A percentile compares a stretch with the other conserved stretches of the same genome.
phyloP scores from a whole-genome alignment of 768 basidiomycete genomes.

The Hericium coralloides region DNA sequence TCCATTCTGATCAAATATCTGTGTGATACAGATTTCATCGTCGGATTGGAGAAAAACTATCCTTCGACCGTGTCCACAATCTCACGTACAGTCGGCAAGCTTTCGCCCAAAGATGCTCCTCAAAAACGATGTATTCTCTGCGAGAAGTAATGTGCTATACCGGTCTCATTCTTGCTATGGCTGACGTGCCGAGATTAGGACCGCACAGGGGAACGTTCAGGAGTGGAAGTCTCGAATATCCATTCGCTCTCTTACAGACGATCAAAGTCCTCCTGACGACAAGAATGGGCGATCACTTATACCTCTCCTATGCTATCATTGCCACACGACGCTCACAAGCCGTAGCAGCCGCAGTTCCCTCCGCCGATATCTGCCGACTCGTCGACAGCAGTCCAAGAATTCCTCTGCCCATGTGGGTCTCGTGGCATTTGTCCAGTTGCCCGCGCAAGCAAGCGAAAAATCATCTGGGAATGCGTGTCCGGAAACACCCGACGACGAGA shows the following conservation, averaged over 20 bases:
- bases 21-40: conserved; percentile 54
- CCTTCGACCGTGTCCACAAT: conserved; percentile 85
- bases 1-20: not conserved
- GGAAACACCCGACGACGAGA: conserved; percentile 15
- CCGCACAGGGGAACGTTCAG: conserved; percentile 53
- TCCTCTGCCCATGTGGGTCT: conserved; percentile 16
- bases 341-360: conserved; percentile 36
- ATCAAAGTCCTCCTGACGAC: conserved; percentile 8
- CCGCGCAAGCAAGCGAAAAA: not conserved
- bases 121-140: conserved; percentile 51
- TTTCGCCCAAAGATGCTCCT: conserved; percentile 54
- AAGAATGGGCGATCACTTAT: conserved; percentile 22
- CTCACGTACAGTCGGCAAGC: conserved; percentile 69
- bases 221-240: conserved; percentile 72
- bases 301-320: conserved; percentile 50
- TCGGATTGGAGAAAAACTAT: conserved; percentile 72
- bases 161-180: not conserved
- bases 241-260: conserved; percentile 43
- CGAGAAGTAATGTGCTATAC: conserved; percentile 36
- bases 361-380: conserved; percentile 11
- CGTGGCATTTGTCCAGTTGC: not conserved
- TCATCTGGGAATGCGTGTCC: not conserved
- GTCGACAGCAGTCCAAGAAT: not conserved
- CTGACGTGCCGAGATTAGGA: conserved; percentile 29
- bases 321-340: conserved; percentile 53